Base-by-base conservation (phyloP, 139 green algal species). In the Micractinium conductrix region DNA sequence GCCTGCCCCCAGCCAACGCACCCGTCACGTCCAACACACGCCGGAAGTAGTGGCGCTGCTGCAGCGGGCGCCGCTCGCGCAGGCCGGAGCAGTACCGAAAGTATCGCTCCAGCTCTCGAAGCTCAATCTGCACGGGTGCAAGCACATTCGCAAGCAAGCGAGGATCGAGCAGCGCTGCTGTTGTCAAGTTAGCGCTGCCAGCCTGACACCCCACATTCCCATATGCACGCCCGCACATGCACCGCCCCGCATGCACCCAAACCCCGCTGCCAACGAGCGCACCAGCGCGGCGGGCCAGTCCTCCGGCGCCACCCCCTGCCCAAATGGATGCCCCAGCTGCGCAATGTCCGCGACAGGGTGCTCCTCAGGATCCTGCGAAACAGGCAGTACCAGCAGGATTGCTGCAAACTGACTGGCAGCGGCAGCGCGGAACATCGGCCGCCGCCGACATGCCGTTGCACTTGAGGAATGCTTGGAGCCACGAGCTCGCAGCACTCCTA, bases 11-110 rank as follows among this genome's bases (percentile, higher is more conserved):
- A 22, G 2, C 12, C 12, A 10, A 2, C 74, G 16, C 28, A 70
- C 75, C 75, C 71, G 75, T 70, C 37, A 81, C 60, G 24, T 55
- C 75, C 75, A 81, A 26, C 75, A 81, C 75, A 10, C 35, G 42
- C 3, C 16, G 38, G 65, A 87, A 74, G 78, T 79, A 81, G 26
- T 92, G 89, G 16, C 78, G 79, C 89, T 96, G 92, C 48, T 69
- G 70, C 24, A 90, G 72, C 14, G 86, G 78, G 6, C 80, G 76
- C 14, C 90, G 88, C 81, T 93, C 88, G 74, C 93, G 88, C 70
- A 97, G 82, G 19, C 92, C 93, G 40, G 90, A 90, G 88, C 94
- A 96, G 84, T 95, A 96, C 42, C 91, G 79, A 88, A 97, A 94
- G 82, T 91, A 94, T 9, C 91, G 86, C 75, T 90, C 65, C 0